Evolutionary conservation across 352 stramenopile species (phyloP), one percentile per base, ranked within the genome.

Genomic region (Globisporangium emineosum): DNA sequence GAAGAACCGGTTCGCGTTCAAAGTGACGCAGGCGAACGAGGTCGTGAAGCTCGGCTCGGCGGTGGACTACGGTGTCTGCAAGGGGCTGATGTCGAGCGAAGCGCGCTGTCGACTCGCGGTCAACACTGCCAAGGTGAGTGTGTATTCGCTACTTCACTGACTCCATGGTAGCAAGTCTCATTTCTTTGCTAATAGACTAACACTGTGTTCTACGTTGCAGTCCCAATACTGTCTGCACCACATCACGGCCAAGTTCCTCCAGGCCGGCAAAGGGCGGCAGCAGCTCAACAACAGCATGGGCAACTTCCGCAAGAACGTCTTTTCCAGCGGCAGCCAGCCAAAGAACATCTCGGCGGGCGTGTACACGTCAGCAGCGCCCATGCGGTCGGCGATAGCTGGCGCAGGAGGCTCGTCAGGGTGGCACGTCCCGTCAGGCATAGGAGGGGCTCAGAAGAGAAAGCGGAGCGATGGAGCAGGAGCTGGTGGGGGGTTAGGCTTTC

Each of bases 261-360:
- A 88, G 13, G 86, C 83, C 8, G 84, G 86, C 32, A 83, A 79
- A 64, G 75, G 78, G 1, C 81, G 86, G 2, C 83, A 91, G 64
- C 83, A 91, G 57, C 81, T 94, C 9, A 94, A 93, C 51, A 90
- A 86, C 59, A 79, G 73, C 25, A 71, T 86, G 29, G 79, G 77
- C 19, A 88, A 66, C 32, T 79, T 90, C 54, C 80, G 85, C 21
- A 91, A 90, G 62, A 68, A 76, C 15, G 57, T 93, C 7, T 92
- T 93, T 59, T 69, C 73, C 27, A 69, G 64, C 2, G 68, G 78
- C 42, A 73, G 69, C 8, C 76, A 85, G 40, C 71, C 82, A 1
- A 92, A 91, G 52, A 94, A 92, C 58, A 71, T 94, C 29, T 94
- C 86, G 19, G 76, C 82, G 1, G 86, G 86, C 12, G 81, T 90